A percentile compares a stretch with the other conserved stretches of the same genome.
phyloP scores from a whole-genome alignment of 257 asterid genomes.

The Jasminum sambac region DNA sequence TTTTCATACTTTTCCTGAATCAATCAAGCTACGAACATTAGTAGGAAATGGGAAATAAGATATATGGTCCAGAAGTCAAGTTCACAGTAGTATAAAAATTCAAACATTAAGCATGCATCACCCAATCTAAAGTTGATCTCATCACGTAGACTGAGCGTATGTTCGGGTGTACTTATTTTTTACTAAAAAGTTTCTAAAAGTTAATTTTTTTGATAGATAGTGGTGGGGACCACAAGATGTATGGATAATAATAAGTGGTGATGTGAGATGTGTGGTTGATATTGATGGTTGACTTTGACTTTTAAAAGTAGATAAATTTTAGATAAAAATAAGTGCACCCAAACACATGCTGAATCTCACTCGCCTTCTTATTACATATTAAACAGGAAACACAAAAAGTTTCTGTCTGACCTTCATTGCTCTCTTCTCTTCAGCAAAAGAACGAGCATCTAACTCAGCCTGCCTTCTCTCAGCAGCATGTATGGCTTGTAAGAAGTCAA shows the following conservation, averaged over 20 bases:
- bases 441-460: conserved; percentile 74
- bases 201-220: too few relatives aligned
- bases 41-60: conserved; percentile 32
- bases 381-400: conserved; percentile 18
- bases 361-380: conserved; percentile 16
- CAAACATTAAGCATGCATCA: not conserved
- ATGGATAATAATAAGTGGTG: too few relatives aligned
- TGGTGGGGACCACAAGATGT: too few relatives aligned
- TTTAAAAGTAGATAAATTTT: too few relatives aligned
- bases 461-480: conserved; percentile 98
- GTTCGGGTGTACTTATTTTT: too few relatives aligned
- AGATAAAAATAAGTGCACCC: too few relatives aligned
- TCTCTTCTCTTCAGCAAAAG: conserved; percentile 67
- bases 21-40: conserved; percentile 31
- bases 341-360: too few relatives aligned
- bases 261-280: too few relatives aligned
- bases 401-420: conserved; percentile 59
- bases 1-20: conserved; percentile 89
- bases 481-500: conserved; percentile 89
- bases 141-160: conserved; percentile 12
- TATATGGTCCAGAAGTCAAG: conserved; percentile 14
- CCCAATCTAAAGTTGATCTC: conserved; percentile 9
- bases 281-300: too few relatives aligned
- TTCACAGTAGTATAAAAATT: conserved; percentile 17
- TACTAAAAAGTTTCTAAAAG: too few relatives aligned